Conservation (phyloP, 139 green algal genomes). For the Tetraselmis striata region DNA sequence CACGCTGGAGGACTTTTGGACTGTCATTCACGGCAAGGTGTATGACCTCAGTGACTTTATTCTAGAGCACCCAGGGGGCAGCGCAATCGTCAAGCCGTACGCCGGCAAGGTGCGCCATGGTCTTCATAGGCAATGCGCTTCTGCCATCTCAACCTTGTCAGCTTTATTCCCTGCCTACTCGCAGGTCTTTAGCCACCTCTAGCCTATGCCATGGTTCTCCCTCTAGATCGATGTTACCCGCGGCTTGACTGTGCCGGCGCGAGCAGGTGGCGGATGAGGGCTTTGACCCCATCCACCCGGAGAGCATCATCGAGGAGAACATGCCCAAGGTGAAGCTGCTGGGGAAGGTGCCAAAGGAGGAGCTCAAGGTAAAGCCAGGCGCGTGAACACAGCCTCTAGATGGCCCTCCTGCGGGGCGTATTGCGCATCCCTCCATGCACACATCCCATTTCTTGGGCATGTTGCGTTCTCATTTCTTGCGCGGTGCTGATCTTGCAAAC, state of each 20-base stretch:
- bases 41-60: conserved; percentile 17
- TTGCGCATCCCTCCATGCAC: too few species aligned
- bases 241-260: not conserved
- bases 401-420: too few species aligned
- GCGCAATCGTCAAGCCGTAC: conserved; percentile 9
- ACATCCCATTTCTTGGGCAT: too few species aligned
- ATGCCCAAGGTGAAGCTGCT: conserved; percentile 7
- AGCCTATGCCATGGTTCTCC: too few species aligned
- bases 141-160: too few species aligned
- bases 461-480: too few species aligned
- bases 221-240: too few species aligned
- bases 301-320: conserved; percentile 15
- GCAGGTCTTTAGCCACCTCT: too few species aligned
- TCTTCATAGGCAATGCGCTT: not conserved
- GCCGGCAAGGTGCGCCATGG: conserved; percentile 1
- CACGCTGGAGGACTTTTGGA: conserved; percentile 6
- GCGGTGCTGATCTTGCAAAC: too few species aligned
- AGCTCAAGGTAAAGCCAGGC: conserved; percentile 8
- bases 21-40: conserved; percentile 15
- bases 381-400: too few species aligned
- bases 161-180: too few species aligned
- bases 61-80: conserved; percentile 13
- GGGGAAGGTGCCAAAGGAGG: conserved; percentile 2
- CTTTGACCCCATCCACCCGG: conserved; percentile 11
- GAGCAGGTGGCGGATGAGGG: conserved; percentile 13